Evolutionary conservation across 805 yeast species (phyloP).

Genomic region (Lachancea dasiensis): DNA sequence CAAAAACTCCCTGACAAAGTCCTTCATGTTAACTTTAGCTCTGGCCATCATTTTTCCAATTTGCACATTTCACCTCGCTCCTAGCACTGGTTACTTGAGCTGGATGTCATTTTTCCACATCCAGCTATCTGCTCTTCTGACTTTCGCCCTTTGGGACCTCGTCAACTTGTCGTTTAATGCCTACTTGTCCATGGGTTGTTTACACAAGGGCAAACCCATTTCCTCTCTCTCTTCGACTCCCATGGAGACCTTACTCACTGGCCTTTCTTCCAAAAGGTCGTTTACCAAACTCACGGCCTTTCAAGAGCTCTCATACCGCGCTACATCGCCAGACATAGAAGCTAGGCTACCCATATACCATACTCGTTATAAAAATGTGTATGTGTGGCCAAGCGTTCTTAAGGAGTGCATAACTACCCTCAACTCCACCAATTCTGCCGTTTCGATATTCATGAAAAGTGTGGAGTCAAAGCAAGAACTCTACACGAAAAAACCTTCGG

Average conservation of each 20-base stretch:
- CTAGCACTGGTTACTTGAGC: slow-evolving; percentile 17
- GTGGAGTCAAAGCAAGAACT: slow-evolving; percentile 13
- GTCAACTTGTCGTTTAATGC: slow-evolving; percentile 55
- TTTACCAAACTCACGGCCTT: slow-evolving; percentile 60
- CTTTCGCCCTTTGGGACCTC: slow-evolving; percentile 45
- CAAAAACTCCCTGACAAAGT: slow-evolving; percentile 34
- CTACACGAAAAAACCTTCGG: slow-evolving; percentile 7
- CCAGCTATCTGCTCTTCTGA: slow-evolving; percentile 33
- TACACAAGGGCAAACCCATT: slow-evolving; percentile 59
- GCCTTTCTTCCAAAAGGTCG: slow-evolving; percentile 47
- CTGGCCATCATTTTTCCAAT: slow-evolving; percentile 33
- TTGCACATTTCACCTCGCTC: slow-evolving; percentile 35
- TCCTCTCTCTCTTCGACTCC: slow-evolving; percentile 52
- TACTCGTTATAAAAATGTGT: slow-evolving; percentile 40
- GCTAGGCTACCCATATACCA: slow-evolving; percentile 51
- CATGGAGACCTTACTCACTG: slow-evolving; percentile 55
- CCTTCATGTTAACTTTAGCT: slow-evolving; percentile 24
- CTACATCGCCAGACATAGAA: slow-evolving; percentile 44
- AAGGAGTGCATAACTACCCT: slow-evolving; percentile 56
- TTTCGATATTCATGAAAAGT: slow-evolving; percentile 21
- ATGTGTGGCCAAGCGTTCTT: slow-evolving; percentile 53
- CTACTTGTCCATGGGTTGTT: slow-evolving; percentile 65
- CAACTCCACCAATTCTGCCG: slow-evolving; percentile 40
- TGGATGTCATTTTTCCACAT: slow-evolving; percentile 28
- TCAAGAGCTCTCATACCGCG: slow-evolving; percentile 65